These are phyloP conservation scores for Backusella sp. DNA, from an alignment of 192 early-diverging fungal species.

Conservation along the genomic window DNA sequence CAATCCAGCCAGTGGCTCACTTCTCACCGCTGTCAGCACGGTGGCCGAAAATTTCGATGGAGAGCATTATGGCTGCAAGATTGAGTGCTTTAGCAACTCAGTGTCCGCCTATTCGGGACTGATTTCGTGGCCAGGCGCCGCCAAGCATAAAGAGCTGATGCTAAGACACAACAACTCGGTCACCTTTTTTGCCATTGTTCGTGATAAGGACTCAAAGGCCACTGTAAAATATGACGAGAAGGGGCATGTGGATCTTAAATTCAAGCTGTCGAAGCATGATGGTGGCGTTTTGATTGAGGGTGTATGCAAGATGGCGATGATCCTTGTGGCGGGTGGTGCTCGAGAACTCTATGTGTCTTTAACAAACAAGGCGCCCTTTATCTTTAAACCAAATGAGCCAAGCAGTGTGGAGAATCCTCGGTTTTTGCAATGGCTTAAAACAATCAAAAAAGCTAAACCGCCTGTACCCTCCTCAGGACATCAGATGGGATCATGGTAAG, in stretches of 20 bases:
- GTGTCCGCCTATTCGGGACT: conserved; percentile 43
- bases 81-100: conserved; percentile 59
- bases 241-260: conserved; percentile 46
- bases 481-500: conserved; percentile 65
- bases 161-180: conserved; percentile 42
- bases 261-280: conserved; percentile 54
- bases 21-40: conserved; percentile 64
- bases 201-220: conserved; percentile 60
- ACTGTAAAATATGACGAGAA: conserved; percentile 42
- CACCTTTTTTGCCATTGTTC: conserved; percentile 53
- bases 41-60: conserved; percentile 58
- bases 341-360: conserved; percentile 50
- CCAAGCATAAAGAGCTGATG: conserved; percentile 53
- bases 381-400: conserved; percentile 25
- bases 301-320: conserved; percentile 39
- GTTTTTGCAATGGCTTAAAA: conserved; percentile 28
- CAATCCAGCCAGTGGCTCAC: conserved; percentile 50
- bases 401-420: conserved; percentile 26
- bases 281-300: conserved; percentile 41
- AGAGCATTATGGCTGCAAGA: conserved; percentile 59
- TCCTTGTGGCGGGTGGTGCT: conserved; percentile 66
- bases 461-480: conserved; percentile 48
- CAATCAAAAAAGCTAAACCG: conserved; percentile 28
- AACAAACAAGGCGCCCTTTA: conserved; percentile 34
- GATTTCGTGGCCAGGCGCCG: conserved; percentile 48